Conservation (phyloP, 2,329 filamentous ascomycete species). For the Xylaria sp. region DNA sequence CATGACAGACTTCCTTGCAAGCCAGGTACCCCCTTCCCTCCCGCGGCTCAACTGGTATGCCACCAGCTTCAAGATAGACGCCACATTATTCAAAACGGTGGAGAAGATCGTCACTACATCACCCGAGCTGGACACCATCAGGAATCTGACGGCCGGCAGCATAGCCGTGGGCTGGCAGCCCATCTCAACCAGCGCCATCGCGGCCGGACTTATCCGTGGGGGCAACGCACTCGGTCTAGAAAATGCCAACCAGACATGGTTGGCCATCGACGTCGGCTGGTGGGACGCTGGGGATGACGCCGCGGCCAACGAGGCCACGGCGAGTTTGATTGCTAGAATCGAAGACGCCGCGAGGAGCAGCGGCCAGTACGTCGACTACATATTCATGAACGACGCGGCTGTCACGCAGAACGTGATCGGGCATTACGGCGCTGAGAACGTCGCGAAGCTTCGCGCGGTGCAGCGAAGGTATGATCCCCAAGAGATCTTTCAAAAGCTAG, state of each 20-base stretch:
- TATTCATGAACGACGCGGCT: slow-evolving; percentile 46
- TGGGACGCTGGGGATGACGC: slow-evolving; percentile 42
- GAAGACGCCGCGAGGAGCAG: slow-evolving; percentile 37
- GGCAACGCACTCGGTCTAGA: slow-evolving; percentile 49
- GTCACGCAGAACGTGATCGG: slow-evolving; percentile 43
- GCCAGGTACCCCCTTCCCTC: slow-evolving; percentile 38
- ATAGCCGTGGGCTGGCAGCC: slow-evolving; percentile 49
- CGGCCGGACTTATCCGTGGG: slow-evolving; percentile 42
- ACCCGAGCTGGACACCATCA: slow-evolving; percentile 42
- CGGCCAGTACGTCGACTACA: slow-evolving; percentile 40
- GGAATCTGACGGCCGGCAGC: slow-evolving; percentile 43
- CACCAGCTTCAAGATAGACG: slow-evolving; percentile 45
- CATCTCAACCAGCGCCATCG: slow-evolving; percentile 46
- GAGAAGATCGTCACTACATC: slow-evolving; percentile 42
- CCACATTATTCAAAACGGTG: slow-evolving; percentile 41
- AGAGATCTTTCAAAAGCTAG: slow-evolving; percentile 40
- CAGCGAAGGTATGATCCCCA: slow-evolving; percentile 40
- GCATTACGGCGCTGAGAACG: slow-evolving; percentile 41
- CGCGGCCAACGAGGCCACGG: slow-evolving; percentile 37
- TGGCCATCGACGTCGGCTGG: slow-evolving; percentile 46
- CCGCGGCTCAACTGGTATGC: slow-evolving; percentile 47
- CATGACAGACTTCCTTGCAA: slow-evolving; percentile 40
- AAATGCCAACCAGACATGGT: slow-evolving; percentile 46
- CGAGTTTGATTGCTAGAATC: slow-evolving; percentile 39
- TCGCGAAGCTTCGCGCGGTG: slow-evolving; percentile 39